Evolutionary conservation across 2,329 filamentous ascomycete genomes (phyloP), one percentile per base, ranked within the genome.

Genomic region (Aspergillus udagawae): DNA sequence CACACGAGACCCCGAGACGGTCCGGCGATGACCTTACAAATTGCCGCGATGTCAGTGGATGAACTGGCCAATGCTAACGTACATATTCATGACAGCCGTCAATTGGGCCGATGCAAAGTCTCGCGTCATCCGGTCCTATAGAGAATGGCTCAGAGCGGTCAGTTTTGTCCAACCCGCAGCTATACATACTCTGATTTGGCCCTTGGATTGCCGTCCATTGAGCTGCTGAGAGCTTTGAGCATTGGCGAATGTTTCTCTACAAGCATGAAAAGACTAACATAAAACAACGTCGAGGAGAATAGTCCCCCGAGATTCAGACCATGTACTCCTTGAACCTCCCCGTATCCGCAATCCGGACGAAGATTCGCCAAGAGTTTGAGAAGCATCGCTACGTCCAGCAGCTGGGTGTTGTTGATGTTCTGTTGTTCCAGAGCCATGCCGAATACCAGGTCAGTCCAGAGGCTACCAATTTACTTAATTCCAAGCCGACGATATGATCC

Each of bases 301-400:
- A 99, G 94, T 92, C 92, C 44, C 93, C 94, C 60, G 92, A 97
- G 75, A 93, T 99, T 72, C 94, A 97, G 77, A 89, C 86, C 61
- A 96, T 97, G 91, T 99, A 99, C 85, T 90, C 89, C 61, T 82
- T 99, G 71, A 91, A 90, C 73, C 85, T 96, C 72, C 92, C 93
- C 53, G 87, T 97, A 53, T 90, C 93, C 44, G 83, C 85, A 62
- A 87, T 99, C 73, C 90, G 94, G 67, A 95, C 93, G 58, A 93
- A 95, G 80, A 89, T 97, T 75, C 86, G 94, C 74, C 90, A 97
- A 79, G 92, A 99, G 75, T 99, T 97, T 74, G 94, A 99, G 82
- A 86, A 91, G 73, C 88, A 97, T 80, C 85, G 94, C 82, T 97
- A 90, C 74, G 92, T 96, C 65, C 90, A 89, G 75, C 92, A 97